Percentiles rank a stretch among this genome's conserved stretches.
Evolutionary conservation across 2,329 filamentous ascomycete genomes (phyloP).

Genomic region (Xylaria sp.): DNA sequence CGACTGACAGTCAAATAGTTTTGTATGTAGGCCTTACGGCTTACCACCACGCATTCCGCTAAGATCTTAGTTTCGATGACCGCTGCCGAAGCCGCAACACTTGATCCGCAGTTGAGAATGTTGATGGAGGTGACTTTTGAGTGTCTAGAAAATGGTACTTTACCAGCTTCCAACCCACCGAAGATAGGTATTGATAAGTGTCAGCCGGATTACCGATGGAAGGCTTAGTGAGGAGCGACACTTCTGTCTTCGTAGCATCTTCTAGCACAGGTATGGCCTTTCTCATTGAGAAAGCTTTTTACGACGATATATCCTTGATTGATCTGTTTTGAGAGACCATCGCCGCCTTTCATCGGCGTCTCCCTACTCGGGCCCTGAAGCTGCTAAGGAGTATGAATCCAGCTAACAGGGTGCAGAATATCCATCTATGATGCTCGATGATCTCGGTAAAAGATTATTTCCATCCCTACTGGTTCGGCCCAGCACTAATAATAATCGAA

Average conservation of each 20-base stretch:
- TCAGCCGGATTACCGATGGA: constrained; percentile 7
- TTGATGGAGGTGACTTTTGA: constrained; percentile 12
- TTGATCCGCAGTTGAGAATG: constrained; percentile 13
- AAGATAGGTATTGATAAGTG: not conserved
- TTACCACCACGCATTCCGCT: not conserved
- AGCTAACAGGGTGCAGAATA: constrained; percentile 6
- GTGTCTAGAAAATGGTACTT: constrained; percentile 13
- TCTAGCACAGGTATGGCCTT: constrained; percentile 1
- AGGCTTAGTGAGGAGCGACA: constrained; percentile 8
- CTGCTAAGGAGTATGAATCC: not conserved
- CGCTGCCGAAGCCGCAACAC: not conserved
- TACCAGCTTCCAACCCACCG: not conserved
- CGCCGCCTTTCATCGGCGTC: not conserved
- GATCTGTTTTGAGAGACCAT: not conserved
- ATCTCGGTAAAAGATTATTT: constrained; percentile 30
- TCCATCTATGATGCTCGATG: constrained; percentile 10
- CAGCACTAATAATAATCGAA: constrained; percentile 16
- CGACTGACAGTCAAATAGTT: constrained; percentile 1
- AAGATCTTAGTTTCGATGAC: constrained; percentile 17
- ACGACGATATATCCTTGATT: not conserved
- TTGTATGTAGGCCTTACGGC: not conserved
- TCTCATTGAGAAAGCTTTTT: not conserved
- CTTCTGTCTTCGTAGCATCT: constrained; percentile 7
- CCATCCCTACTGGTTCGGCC: constrained; percentile 23
- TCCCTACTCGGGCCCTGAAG: not conserved